Evolutionary conservation across 2,329 filamentous ascomycete species (phyloP).

Genomic region (Ophiostoma sp.): DNA sequence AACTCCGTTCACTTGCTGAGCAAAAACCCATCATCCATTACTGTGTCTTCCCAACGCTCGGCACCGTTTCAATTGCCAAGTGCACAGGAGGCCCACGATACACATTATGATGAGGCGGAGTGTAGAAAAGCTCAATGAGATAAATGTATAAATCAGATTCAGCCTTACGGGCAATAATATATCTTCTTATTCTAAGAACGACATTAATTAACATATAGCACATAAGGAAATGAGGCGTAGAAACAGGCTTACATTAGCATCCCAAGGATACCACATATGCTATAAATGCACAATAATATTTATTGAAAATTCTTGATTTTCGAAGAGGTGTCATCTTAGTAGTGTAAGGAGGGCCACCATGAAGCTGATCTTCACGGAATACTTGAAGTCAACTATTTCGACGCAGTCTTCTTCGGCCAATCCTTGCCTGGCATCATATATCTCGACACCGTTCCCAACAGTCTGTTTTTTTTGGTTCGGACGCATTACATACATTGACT

Average conservation of each 20-base stretch:
- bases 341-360: too few relatives aligned
- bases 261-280: background rate
- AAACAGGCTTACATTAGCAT: background rate
- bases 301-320: background rate
- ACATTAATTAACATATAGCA: background rate
- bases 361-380: background rate
- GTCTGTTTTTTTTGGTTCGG: background rate
- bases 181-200: background rate
- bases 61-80: background rate
- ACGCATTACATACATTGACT: background rate
- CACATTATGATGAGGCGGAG: background rate
- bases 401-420: background rate
- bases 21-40: background rate
- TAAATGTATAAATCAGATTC: background rate
- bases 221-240: background rate
- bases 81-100: background rate
- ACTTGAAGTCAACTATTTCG: background rate
- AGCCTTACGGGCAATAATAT: background rate
- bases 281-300: background rate
- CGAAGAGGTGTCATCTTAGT: background rate
- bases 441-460: background rate
- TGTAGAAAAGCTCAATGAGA: background rate
- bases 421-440: background rate
- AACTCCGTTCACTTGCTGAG: background rate
- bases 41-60: background rate